Percentiles rank a stretch among this genome's conserved stretches.
Conservation (phyloP, 139 green algal species). For the Chlamydomonas asymmetrica region DNA sequence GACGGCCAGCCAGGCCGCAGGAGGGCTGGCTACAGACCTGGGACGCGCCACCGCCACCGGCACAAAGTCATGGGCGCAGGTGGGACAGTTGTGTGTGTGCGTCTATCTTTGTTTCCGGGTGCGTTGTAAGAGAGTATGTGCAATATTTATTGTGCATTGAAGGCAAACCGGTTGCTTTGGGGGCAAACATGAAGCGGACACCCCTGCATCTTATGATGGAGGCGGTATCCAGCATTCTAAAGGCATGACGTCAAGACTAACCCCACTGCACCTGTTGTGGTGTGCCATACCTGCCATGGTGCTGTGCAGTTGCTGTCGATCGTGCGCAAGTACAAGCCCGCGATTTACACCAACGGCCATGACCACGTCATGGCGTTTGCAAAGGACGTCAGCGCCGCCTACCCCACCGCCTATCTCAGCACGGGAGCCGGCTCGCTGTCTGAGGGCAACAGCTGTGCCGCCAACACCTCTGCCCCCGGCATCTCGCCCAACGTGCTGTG, state of each 20-base stretch:
- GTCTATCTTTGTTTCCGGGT: too few species aligned
- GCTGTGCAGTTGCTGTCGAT: conserved; percentile 1
- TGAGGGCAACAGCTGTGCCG: not conserved
- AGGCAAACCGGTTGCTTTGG: too few species aligned
- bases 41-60: not conserved
- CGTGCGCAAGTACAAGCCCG: conserved; percentile 5
- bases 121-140: too few species aligned
- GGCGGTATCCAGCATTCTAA: too few species aligned
- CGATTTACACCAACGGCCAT: conserved; percentile 12
- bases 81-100: too few species aligned
- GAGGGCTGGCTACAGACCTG: not conserved
- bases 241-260: too few species aligned
- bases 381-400: not conserved
- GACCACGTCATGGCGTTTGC: conserved; percentile 6
- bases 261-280: too few species aligned
- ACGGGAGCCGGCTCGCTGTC: not conserved
- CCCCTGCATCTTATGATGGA: too few species aligned
- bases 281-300: too few species aligned
- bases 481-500: not conserved
- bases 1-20: not conserved
- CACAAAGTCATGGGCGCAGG: not conserved
- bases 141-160: too few species aligned
- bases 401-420: conserved; percentile 5
- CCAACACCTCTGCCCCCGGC: not conserved
- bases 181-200: too few species aligned